Conservation (phyloP, 495 filamentous ascomycete species). For the Hypoxylon fragiforme region DNA sequence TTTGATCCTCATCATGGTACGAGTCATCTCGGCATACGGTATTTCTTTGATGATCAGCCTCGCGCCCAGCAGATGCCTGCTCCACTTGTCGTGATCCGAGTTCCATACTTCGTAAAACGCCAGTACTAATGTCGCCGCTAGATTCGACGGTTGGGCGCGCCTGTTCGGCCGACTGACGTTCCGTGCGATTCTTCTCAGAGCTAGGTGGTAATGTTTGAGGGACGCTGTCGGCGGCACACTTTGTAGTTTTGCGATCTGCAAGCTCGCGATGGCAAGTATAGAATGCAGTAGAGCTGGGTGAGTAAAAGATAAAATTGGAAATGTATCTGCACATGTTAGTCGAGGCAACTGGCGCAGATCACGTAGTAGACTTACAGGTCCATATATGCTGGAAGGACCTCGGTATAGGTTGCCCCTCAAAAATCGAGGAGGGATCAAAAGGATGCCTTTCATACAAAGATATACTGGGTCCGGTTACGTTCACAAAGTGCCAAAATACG, state of each 20-base stretch:
- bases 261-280: constrained; percentile 83
- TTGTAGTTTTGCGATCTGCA: constrained; percentile 88
- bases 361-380: constrained; percentile 59
- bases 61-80: constrained; percentile 83
- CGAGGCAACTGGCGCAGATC: background rate
- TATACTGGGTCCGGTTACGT: constrained; percentile 82
- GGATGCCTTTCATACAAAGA: constrained; percentile 87
- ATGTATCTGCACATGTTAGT: constrained; percentile 56
- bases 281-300: constrained; percentile 87
- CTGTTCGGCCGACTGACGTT: constrained; percentile 70
- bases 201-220: constrained; percentile 88
- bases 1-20: constrained; percentile 63
- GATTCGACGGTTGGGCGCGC: constrained; percentile 76
- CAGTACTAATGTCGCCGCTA: constrained; percentile 85
- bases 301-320: constrained; percentile 82
- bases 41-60: constrained; percentile 82
- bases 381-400: constrained; percentile 76
- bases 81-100: constrained; percentile 95
- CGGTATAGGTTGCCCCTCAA: constrained; percentile 65
- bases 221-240: constrained; percentile 72
- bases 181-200: constrained; percentile 73
- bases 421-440: constrained; percentile 72
- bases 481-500: constrained; percentile 91
- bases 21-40: constrained; percentile 72
- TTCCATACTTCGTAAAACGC: constrained; percentile 94